Evolutionary conservation across 805 yeast species (phyloP).

Genomic region (Ogataea angusta): DNA sequence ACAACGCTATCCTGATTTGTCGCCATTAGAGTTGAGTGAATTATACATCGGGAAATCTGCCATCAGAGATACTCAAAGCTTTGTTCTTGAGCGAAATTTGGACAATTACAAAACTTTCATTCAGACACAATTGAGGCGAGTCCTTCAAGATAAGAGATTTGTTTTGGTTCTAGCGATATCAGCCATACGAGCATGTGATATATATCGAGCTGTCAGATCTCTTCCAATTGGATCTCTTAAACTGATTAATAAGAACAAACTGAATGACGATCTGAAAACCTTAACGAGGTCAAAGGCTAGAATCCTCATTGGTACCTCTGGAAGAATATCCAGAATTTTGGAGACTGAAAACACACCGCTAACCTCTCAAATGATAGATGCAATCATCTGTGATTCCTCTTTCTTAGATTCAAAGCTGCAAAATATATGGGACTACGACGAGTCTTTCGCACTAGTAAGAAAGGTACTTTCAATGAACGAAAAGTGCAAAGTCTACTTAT

Average conservation of each 20-base stretch:
- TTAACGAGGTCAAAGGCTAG: slow-evolving; percentile 44
- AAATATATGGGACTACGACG: slow-evolving; percentile 56
- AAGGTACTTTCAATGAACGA: slow-evolving; percentile 33
- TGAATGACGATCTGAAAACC: slow-evolving; percentile 56
- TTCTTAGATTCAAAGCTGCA: slow-evolving; percentile 60
- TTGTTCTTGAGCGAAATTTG: slow-evolving; percentile 49
- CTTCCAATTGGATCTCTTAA: slow-evolving; percentile 54
- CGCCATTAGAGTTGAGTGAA: slow-evolving; percentile 74
- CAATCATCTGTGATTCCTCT: slow-evolving; percentile 57
- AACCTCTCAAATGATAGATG: slow-evolving; percentile 42
- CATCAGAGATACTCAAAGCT: slow-evolving; percentile 61
- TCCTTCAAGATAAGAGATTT: slow-evolving; percentile 43
- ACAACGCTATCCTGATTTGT: slow-evolving; percentile 58
- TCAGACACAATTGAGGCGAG: slow-evolving; percentile 44
- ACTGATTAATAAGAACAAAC: slow-evolving; percentile 69
- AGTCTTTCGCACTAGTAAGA: slow-evolving; percentile 41
- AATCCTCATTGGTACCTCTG: slow-evolving; percentile 62
- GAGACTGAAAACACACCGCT: slow-evolving; percentile 42
- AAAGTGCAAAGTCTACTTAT: slow-evolving; percentile 52
- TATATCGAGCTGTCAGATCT: slow-evolving; percentile 57
- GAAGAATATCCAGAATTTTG: slow-evolving; percentile 49
- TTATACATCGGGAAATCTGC: slow-evolving; percentile 50
- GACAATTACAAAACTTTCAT: slow-evolving; percentile 57
- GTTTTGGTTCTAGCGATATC: slow-evolving; percentile 64
- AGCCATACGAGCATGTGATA: slow-evolving; percentile 84